Base-by-base conservation (phyloP, 1,284 basidiomycete genomes). In the Coniferiporia weirii region DNA sequence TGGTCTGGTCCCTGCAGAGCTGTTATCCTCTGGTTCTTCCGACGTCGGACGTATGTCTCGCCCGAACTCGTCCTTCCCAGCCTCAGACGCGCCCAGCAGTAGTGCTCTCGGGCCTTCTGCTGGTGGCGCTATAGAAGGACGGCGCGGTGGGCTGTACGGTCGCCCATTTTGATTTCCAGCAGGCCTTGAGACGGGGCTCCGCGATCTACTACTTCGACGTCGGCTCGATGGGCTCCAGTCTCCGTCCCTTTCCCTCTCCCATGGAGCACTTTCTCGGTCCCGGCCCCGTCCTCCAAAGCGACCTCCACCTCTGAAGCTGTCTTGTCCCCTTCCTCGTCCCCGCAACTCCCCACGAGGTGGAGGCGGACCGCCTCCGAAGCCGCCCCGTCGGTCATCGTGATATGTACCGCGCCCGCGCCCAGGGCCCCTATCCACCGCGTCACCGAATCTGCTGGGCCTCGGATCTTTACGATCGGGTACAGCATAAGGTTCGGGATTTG, bases 41-140 rank as follows among this genome's bases (percentile, higher is more conserved):
- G 82, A 81, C 57, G 72, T 69, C 38, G 78, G 73, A 66, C 89
- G 79, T 67, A 89, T 79, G 69, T 91, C 89, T 66, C 89, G 81
- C 65, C 89, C 89, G 71, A 91, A 91, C 70, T 91, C 89, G 77
- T 91, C 88, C 71, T 83, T 88, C 61, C 75, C 81, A 35, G 71
- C 61, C 62, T 72, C 70, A 64, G 64, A 68, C 50, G 66, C 51
- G 57, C 62, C 65, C 45, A 67, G 46, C 20, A 63, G 65, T 61
- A 67, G 61, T 60, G 64, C 63, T 60, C 66, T 56, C 63, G 62
- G 19, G 63, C 54, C 44, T 65, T 59, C 64, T 61, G 64, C 66
- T 56, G 68, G 63, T 7, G 70, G 66, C 45, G 68, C 63, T 50
- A 68, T 63, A 44, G 73, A 69, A 43, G 76, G 75, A 67, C 79